These are phyloP conservation scores for Pholiota molesta DNA, from an alignment of 768 basidiomycete genomes.

Conservation along the genomic window DNA sequence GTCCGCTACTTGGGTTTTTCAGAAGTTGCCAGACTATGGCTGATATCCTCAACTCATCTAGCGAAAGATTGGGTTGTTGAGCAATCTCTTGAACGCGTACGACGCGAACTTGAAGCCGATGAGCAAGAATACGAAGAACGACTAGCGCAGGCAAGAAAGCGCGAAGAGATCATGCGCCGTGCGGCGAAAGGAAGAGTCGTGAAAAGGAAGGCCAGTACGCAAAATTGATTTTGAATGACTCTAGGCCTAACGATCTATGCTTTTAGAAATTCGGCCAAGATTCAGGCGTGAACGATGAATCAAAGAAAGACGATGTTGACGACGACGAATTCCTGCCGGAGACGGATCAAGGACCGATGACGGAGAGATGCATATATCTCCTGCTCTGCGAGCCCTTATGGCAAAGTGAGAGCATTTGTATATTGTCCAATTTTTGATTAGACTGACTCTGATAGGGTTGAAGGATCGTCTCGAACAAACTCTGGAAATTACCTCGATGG, in stretches of 20 bases:
- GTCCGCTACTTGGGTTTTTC: conserved; percentile 6
- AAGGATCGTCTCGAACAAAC: conserved; percentile 30
- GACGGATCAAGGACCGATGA: conserved; percentile 39
- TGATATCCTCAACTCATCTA: conserved; percentile 22
- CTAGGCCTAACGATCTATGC: neutral
- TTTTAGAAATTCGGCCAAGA: conserved; percentile 10
- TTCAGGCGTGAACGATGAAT: conserved; percentile 1
- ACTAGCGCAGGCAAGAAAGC: conserved; percentile 60
- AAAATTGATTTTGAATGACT: neutral
- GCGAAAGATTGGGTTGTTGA: conserved; percentile 78
- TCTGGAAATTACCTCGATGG: conserved; percentile 21
- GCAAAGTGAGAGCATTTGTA: conserved; percentile 51
- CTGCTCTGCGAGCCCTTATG: conserved; percentile 80
- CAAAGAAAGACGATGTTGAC: conserved; percentile 28
- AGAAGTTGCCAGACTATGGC: neutral
- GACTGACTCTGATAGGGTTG: conserved; percentile 26
- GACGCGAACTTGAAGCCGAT: conserved; percentile 66
- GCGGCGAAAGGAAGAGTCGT: conserved; percentile 57
- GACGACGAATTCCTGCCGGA: conserved; percentile 83
- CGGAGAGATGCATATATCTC: conserved; percentile 64
- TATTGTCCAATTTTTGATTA: neutral
- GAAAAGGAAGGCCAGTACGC: conserved; percentile 55
- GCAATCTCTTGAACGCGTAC: conserved; percentile 67
- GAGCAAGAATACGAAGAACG: conserved; percentile 67
- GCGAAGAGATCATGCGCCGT: conserved; percentile 58